A percentile compares a stretch with the other conserved stretches of the same genome.
Evolutionary conservation across 805 yeast species (phyloP).

Genomic region (Sugiyamaella boreocaroliniensis): DNA sequence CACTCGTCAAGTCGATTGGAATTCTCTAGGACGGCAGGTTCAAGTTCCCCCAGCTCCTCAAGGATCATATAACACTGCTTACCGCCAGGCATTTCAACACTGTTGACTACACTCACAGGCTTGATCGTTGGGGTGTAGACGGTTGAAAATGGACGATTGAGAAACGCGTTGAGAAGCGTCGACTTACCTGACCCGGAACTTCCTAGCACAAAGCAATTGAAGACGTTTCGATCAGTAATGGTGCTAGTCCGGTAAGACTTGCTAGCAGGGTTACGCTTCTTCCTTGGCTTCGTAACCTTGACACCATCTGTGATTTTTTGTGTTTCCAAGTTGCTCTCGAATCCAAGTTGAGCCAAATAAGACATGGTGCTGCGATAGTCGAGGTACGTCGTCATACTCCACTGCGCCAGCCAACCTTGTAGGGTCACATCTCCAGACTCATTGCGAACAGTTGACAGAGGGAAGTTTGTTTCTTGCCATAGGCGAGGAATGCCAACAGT

Average conservation of each 20-base stretch:
- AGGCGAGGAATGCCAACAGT: slow-evolving; percentile 88
- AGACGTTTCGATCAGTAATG: slow-evolving; percentile 72
- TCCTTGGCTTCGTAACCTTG: slow-evolving; percentile 76
- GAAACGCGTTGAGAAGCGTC: slow-evolving; percentile 72
- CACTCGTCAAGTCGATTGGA: slow-evolving; percentile 65
- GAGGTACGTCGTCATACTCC: slow-evolving; percentile 92
- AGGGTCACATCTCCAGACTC: slow-evolving; percentile 84
- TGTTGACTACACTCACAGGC: slow-evolving; percentile 79
- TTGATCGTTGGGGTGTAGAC: slow-evolving; percentile 73
- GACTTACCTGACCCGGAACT: slow-evolving; percentile 83
- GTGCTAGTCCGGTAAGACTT: slow-evolving; percentile 62
- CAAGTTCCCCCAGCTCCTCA: slow-evolving; percentile 85
- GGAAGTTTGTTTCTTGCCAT: slow-evolving; percentile 84
- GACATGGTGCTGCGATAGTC: slow-evolving; percentile 80
- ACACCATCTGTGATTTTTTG: slow-evolving; percentile 44
- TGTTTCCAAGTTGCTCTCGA: slow-evolving; percentile 39
- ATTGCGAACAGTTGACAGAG: slow-evolving; percentile 79
- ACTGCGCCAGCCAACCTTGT: slow-evolving; percentile 98
- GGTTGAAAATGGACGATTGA: slow-evolving; percentile 66
- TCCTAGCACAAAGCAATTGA: slow-evolving; percentile 84
- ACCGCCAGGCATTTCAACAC: slow-evolving; percentile 90
- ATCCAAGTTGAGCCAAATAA: slow-evolving; percentile 85
- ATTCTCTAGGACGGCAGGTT: slow-evolving; percentile 74
- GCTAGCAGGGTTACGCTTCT: slow-evolving; percentile 57
- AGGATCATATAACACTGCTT: slow-evolving; percentile 87